These are phyloP conservation scores for Lathyrus tuberosus DNA, from an alignment of 306 rosid species.

Conservation along the genomic window DNA sequence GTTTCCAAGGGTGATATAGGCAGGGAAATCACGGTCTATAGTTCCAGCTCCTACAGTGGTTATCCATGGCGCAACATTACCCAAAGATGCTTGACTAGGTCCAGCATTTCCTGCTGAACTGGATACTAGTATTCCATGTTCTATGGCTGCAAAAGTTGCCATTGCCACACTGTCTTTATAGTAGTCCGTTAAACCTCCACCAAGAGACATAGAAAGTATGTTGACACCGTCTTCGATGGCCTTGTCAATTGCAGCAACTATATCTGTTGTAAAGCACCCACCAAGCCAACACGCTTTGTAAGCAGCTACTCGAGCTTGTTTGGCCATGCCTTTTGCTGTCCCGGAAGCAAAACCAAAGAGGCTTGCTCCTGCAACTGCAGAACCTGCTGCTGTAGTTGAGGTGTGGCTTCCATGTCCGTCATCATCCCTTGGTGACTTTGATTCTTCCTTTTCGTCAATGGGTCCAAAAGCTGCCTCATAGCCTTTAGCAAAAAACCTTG, in stretches of 20 bases:
- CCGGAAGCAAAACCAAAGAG: conserved; percentile 79
- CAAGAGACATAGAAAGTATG: conserved; percentile 81
- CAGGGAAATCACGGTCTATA: conserved; percentile 87
- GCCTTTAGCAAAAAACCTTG: conserved; percentile 71
- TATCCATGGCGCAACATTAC: conserved; percentile 86
- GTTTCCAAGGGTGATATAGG: conserved; percentile 62
- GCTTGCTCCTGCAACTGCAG: conserved; percentile 69
- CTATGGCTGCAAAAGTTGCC: conserved; percentile 72
- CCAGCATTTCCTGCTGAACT: conserved; percentile 89
- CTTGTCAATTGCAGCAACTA: conserved; percentile 78
- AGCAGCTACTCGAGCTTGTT: conserved; percentile 73
- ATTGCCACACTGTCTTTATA: conserved; percentile 65
- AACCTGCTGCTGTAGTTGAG: conserved; percentile 84
- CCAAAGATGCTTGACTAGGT: conserved; percentile 49
- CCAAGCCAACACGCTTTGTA: conserved; percentile 85
- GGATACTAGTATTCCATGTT: conserved; percentile 72
- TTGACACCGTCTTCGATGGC: conserved; percentile 80
- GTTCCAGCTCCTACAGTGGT: conserved; percentile 92
- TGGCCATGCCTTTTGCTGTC: conserved; percentile 88
- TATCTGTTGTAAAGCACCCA: conserved; percentile 72
- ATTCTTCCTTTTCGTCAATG: conserved; percentile 55
- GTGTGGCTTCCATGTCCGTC: conserved; percentile 96
- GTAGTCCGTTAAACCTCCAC: conserved; percentile 58
- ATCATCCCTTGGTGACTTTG: conserved; percentile 85
- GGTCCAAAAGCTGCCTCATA: conserved; percentile 66